phyloP scores from a whole-genome alignment of 2,329 filamentous ascomycete genomes.

The Paraphaeosphaeria minitans region DNA sequence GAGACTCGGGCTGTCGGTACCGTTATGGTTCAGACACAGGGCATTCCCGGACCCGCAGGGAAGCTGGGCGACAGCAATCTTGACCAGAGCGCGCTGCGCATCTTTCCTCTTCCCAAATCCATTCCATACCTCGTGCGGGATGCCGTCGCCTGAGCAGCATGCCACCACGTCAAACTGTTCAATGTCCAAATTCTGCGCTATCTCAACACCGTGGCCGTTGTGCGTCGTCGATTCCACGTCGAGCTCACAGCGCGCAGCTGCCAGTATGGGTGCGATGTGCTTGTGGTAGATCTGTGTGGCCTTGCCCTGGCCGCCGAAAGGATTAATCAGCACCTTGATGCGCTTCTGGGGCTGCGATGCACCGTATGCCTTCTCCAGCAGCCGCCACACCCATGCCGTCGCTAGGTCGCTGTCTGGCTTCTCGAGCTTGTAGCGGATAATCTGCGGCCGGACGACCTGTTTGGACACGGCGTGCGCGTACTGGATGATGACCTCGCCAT shows the following conservation, averaged over 20 bases:
- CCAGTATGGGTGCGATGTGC: constrained; percentile 80
- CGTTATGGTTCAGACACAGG: constrained; percentile 87
- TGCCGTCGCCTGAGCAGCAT: constrained; percentile 88
- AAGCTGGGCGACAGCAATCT: constrained; percentile 82
- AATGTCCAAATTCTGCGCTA: constrained; percentile 76
- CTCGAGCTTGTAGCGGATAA: constrained; percentile 65
- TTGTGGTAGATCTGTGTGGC: constrained; percentile 75
- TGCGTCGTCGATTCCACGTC: constrained; percentile 75
- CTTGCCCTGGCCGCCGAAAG: constrained; percentile 81
- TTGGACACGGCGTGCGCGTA: constrained; percentile 67
- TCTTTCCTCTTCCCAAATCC: constrained; percentile 79
- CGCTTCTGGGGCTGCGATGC: constrained; percentile 71
- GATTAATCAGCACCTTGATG: constrained; percentile 89
- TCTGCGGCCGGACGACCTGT: constrained; percentile 63
- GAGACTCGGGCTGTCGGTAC: constrained; percentile 73
- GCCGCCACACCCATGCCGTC: constrained; percentile 65
- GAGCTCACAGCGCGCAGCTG: constrained; percentile 76
- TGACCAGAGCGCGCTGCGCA: constrained; percentile 73
- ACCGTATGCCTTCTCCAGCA: constrained; percentile 74
- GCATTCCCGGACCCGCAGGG: constrained; percentile 95
- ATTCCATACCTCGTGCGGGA: constrained; percentile 94
- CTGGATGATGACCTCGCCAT: constrained; percentile 67
- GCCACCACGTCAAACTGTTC: constrained; percentile 83
- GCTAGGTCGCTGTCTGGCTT: constrained; percentile 57
- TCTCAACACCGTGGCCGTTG: constrained; percentile 77